Evolutionary conservation across 2,329 filamentous ascomycete species (phyloP).

Genomic region (Parastagonospora avenae): DNA sequence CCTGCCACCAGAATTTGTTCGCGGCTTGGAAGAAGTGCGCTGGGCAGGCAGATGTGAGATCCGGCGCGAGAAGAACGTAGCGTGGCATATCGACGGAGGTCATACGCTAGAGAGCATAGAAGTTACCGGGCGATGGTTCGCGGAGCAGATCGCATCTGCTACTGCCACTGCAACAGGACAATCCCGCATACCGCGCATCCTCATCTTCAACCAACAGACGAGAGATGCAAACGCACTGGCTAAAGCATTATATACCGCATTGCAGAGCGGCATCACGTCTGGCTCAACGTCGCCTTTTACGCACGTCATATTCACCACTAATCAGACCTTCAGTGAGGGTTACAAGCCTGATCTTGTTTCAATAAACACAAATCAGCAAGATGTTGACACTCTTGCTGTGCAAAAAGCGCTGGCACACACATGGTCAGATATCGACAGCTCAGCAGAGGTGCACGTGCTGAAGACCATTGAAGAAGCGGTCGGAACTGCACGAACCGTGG

Average conservation of each 20-base stretch:
- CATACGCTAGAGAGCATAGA: constrained; percentile 85
- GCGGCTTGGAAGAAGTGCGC: constrained; percentile 68
- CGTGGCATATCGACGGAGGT: constrained; percentile 86
- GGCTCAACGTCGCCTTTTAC: constrained; percentile 60
- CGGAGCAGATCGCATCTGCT: constrained; percentile 46
- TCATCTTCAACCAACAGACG: constrained; percentile 94
- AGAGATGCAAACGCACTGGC: constrained; percentile 74
- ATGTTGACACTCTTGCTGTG: constrained; percentile 65
- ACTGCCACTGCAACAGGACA: constrained; percentile 34
- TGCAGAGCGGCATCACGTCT: constrained; percentile 46
- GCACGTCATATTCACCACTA: constrained; percentile 81
- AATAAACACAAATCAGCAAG: constrained; percentile 63
- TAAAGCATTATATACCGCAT: constrained; percentile 63
- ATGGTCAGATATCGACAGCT: constrained; percentile 56
- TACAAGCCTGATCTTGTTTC: constrained; percentile 68
- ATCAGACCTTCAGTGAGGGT: constrained; percentile 69
- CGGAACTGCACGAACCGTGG: constrained; percentile 55
- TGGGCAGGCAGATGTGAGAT: constrained; percentile 81
- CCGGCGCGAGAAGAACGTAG: constrained; percentile 58
- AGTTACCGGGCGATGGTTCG: constrained; percentile 79
- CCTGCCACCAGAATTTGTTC: constrained; percentile 66
- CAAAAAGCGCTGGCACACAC: constrained; percentile 69
- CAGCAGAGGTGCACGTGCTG: constrained; percentile 60
- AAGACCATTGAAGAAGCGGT: constrained; percentile 74
- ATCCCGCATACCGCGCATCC: constrained; percentile 53